Evolutionary conservation across 192 early-diverging fungal species (phyloP).

Genomic region (Podila verticillata): DNA sequence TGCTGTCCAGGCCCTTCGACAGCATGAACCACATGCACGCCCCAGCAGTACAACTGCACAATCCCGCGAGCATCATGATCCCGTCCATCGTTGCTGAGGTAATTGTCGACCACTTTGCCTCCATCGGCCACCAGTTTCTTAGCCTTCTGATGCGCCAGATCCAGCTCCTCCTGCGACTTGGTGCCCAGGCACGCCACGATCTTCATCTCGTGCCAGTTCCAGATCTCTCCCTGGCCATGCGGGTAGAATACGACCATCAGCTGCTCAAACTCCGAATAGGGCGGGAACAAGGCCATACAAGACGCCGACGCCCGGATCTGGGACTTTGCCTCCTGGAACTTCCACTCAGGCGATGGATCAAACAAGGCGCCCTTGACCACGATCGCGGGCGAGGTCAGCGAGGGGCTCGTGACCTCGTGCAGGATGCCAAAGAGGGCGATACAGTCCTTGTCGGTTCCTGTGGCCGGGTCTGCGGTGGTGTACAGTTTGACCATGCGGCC

Average conservation of each 20-base stretch:
- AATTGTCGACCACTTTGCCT: not conserved
- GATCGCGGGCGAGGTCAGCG: not conserved
- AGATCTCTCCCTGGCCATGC: conserved; percentile 18
- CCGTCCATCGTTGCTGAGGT: no score
- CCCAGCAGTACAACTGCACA: conserved; percentile 27
- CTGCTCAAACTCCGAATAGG: conserved; percentile 21
- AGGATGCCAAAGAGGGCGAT: conserved; percentile 32
- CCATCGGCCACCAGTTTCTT: no score
- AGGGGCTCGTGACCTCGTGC: not conserved
- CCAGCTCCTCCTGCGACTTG: no score
- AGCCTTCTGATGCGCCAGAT: no score
- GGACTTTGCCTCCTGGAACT: conserved; percentile 4
- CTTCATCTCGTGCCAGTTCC: conserved; percentile 18
- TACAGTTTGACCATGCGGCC: conserved; percentile 21
- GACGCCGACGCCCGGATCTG: not conserved
- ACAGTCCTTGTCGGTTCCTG: not conserved
- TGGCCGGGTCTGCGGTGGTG: not conserved
- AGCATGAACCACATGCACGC: conserved; percentile 19
- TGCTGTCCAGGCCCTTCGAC: conserved; percentile 15
- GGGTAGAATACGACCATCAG: conserved; percentile 18
- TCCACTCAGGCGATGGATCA: not conserved
- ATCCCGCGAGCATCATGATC: no score
- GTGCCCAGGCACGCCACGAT: no score
- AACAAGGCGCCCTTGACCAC: conserved; percentile 25
- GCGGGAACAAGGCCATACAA: conserved; percentile 34